Evolutionary conservation across 768 basidiomycete genomes (phyloP).

Genomic region (Cystofilobasidium bisporidii): DNA sequence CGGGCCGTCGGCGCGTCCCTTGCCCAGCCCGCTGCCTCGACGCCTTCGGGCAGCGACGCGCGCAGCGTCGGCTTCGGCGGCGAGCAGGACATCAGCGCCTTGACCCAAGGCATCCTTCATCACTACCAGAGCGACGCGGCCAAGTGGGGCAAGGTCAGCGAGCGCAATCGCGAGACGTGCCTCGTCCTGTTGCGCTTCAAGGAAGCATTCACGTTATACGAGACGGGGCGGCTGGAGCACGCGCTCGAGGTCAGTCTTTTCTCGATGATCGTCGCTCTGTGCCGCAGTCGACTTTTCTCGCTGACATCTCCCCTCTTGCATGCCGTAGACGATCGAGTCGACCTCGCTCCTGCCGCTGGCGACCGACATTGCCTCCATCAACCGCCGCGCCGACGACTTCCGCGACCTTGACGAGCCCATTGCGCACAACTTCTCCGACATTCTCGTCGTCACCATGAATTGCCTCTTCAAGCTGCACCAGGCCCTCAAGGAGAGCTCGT

Average conservation of each 20-base stretch:
- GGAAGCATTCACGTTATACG: slow-evolving; percentile 68
- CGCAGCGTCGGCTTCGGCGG: slow-evolving; percentile 66
- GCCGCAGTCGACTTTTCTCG: no score
- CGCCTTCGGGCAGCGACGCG: slow-evolving; percentile 37
- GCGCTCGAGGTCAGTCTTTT: slow-evolving; percentile 62
- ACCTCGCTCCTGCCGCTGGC: slow-evolving; percentile 78
- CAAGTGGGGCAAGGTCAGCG: slow-evolving; percentile 51
- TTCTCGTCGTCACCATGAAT: slow-evolving; percentile 87
- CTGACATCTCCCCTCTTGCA: background rate
- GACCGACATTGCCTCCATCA: slow-evolving; percentile 74
- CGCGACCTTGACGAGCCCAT: slow-evolving; percentile 71
- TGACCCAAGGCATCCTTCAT: slow-evolving; percentile 54
- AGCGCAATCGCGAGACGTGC: slow-evolving; percentile 52
- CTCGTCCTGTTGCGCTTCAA: slow-evolving; percentile 62
- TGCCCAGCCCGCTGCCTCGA: slow-evolving; percentile 45
- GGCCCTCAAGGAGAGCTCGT: slow-evolving; percentile 58
- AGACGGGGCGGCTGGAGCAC: slow-evolving; percentile 58
- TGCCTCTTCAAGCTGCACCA: slow-evolving; percentile 73
- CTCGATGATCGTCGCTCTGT: background rate
- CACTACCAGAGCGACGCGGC: slow-evolving; percentile 57
- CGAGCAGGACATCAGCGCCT: slow-evolving; percentile 40
- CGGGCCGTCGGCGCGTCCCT: slow-evolving; percentile 77
- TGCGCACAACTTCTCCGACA: slow-evolving; percentile 77
- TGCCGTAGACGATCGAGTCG: slow-evolving; percentile 73
- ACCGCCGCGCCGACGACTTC: slow-evolving; percentile 78